Evolutionary conservation across 1,139 yeast genomes (phyloP), one percentile per base, ranked within the genome.

Genomic region (Eremothecium cymbalariae): DNA sequence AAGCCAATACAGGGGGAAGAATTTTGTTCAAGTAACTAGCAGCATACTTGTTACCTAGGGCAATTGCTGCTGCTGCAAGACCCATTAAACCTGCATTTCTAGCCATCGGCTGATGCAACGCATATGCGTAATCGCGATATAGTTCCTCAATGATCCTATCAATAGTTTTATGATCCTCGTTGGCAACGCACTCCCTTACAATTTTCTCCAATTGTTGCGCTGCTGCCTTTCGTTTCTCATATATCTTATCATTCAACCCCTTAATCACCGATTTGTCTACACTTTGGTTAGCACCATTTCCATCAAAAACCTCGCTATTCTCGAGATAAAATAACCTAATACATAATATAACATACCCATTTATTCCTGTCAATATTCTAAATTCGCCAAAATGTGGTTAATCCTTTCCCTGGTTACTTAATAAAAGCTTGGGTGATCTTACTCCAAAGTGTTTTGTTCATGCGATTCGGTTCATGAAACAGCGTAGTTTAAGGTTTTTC

Each of bases 201-300:
- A 78, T 68, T 41, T 79, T 75, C 55, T 90, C 98, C 33, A 90
- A 68, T 53, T 86, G 95, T 44, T 82, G 69, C 0, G 99, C 98
- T 0, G 97, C 94, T 2, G 90, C 81, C 55, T 90, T 90, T 33
- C 99, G 74, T 60, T 86, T 88, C 51, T 93, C 98, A 56, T 90
- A 90, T 31, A 90, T 74, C 41, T 94, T 78, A 59, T 93, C 95
- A 46, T 82, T 77, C 34, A 90, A 70, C 31, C 95, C 96, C 57
- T 84, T 81, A 44, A 77, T 71, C 38, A 86, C 73, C 18, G 84
- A 70, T 48, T 76, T 74, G 44, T 88, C 97, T 67, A n/a, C n/a
- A n/a, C n/a, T n/a, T n/a, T n/a, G n/a, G n/a, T n/a, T n/a, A n/a
- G n/a, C n/a, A n/a, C n/a, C n/a, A n/a, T 11, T 18, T 17, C 15